Conservation (phyloP, 2,329 filamentous ascomycete genomes). For the Capronia americana region DNA sequence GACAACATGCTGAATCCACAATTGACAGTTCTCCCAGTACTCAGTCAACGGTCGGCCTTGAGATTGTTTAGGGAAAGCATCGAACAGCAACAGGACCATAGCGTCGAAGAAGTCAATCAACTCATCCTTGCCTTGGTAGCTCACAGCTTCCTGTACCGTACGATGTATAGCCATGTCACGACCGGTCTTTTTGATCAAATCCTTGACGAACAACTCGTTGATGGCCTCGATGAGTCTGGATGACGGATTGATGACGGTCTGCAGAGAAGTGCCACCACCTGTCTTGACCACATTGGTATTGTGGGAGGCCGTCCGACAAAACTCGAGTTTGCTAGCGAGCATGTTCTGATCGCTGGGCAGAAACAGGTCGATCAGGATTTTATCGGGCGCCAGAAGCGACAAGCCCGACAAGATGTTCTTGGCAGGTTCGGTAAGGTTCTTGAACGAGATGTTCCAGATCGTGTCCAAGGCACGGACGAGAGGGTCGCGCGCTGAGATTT, state of each 20-base stretch:
- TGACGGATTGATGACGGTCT: conserved; percentile 24
- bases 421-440: conserved; percentile 11
- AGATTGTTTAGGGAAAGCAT: conserved; percentile 22
- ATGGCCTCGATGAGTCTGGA: conserved; percentile 13
- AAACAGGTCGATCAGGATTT: conserved; percentile 21
- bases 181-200: conserved; percentile 17
- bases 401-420: conserved; percentile 15
- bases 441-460: conserved; percentile 22
- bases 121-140: conserved; percentile 19
- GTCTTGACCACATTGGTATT: conserved; percentile 7
- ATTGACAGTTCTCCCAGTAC: conserved; percentile 17
- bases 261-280: conserved; percentile 8
- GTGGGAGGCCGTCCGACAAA: conserved; percentile 15
- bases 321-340: conserved; percentile 14
- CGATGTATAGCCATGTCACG: conserved; percentile 23
- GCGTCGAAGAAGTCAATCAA: conserved; percentile 18
- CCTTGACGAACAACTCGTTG: conserved; percentile 14
- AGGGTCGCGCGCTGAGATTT: conserved; percentile 3
- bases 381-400: conserved; percentile 21
- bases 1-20: conserved; percentile 24
- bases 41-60: conserved; percentile 14
- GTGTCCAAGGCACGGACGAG: conserved; percentile 17
- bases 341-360: conserved; percentile 15
- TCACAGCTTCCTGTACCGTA: conserved; percentile 24
- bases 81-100: conserved; percentile 13